Evolutionary conservation across 1,284 basidiomycete genomes (phyloP).

Genomic region (Leucoagaricus sp.): DNA sequence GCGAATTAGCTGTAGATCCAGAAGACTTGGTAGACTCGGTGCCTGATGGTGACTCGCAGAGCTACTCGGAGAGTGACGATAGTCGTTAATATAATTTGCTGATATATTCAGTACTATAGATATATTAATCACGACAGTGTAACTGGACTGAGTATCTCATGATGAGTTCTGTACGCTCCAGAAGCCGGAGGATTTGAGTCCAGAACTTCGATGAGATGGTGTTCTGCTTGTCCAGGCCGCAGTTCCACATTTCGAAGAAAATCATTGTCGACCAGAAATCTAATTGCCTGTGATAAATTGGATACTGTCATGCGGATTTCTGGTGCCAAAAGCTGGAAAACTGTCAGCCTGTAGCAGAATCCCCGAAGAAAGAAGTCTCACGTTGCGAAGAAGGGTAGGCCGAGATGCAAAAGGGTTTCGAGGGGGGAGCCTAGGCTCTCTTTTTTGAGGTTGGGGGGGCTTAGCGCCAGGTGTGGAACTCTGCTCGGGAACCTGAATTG

Average conservation of each 20-base stretch:
- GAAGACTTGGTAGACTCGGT: slow-evolving; percentile 43
- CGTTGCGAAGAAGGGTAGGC: slow-evolving; percentile 74
- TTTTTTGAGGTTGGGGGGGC: neutral
- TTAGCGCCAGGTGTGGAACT: neutral
- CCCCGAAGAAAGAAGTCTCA: slow-evolving; percentile 38
- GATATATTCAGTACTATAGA: neutral
- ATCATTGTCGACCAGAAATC: slow-evolving; percentile 91
- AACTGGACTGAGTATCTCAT: neutral
- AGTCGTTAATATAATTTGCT: too few relatives aligned
- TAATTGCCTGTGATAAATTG: slow-evolving; percentile 91
- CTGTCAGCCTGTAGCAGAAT: neutral
- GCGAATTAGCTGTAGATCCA: slow-evolving; percentile 68
- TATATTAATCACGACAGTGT: neutral
- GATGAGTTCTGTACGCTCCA: neutral
- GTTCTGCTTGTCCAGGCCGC: slow-evolving; percentile 75
- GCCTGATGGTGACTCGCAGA: slow-evolving; percentile 23
- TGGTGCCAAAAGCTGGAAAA: slow-evolving; percentile 71
- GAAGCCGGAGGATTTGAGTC: slow-evolving; percentile 17
- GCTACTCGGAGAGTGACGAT: neutral
- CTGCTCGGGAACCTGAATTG: too few relatives aligned
- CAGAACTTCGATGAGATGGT: slow-evolving; percentile 67
- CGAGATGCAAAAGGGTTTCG: slow-evolving; percentile 71
- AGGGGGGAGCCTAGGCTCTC: slow-evolving; percentile 28
- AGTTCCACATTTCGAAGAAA: slow-evolving; percentile 86
- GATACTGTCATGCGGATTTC: slow-evolving; percentile 92